phyloP scores from a whole-genome alignment of 306 rosid species.

The Castanopsis chinensis region DNA sequence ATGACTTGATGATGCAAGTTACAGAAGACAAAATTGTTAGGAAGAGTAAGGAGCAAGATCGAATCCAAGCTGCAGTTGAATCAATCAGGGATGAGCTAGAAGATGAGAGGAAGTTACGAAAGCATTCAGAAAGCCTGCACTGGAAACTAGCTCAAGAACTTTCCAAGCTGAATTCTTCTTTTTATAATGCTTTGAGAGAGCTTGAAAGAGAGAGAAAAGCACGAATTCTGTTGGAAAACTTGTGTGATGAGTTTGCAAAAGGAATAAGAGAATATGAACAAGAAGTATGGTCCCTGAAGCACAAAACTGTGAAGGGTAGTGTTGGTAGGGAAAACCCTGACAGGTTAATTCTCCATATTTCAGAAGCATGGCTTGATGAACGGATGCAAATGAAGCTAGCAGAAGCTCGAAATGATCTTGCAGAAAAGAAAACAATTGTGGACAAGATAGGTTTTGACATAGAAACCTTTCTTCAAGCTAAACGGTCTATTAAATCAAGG shows the following conservation, averaged over 20 bases:
- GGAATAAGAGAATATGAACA: conserved; percentile 67
- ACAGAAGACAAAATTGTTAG: conserved; percentile 36
- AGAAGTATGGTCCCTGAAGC: conserved; percentile 48
- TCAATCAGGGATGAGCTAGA: conserved; percentile 53
- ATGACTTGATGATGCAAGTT: conserved; percentile 39
- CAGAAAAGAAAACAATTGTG: conserved; percentile 50
- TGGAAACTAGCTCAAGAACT: conserved; percentile 59
- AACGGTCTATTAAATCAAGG: conserved; percentile 38
- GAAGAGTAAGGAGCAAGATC: conserved; percentile 41
- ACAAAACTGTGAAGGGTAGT: conserved; percentile 41
- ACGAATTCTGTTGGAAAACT: conserved; percentile 60
- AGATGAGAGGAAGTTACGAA: conserved; percentile 64
- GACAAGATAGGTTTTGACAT: conserved; percentile 79
- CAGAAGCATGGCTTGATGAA: conserved; percentile 94
- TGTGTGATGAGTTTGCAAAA: conserved; percentile 83
- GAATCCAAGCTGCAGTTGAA: conserved; percentile 38
- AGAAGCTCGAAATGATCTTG: conserved; percentile 26
- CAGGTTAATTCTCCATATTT: conserved; percentile 61
- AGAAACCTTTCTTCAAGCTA: conserved; percentile 75
- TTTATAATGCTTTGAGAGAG: conserved; percentile 53
- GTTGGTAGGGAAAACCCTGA: conserved; percentile 35
- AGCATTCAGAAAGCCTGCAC: conserved; percentile 60
- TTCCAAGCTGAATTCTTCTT: conserved; percentile 54
- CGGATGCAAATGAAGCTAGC: conserved; percentile 63
- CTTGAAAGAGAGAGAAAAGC: conserved; percentile 76